A percentile compares a stretch with the other conserved stretches of the same genome.
Conservation (phyloP, 495 filamentous ascomycete genomes). For the Penicillium mononematosum region DNA sequence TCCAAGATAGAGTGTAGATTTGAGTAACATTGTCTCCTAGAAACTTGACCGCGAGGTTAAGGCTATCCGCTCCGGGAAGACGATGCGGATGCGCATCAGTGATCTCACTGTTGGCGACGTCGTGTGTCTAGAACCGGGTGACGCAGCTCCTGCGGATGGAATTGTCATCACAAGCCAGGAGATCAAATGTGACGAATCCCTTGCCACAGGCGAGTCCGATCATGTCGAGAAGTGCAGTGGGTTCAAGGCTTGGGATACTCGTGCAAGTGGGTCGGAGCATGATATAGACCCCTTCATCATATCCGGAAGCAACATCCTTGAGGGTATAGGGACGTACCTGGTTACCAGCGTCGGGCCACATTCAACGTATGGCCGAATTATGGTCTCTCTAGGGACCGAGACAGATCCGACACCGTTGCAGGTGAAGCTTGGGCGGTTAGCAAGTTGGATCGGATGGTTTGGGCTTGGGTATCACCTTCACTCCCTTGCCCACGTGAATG, state of each 20-base stretch:
- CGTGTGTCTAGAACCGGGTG: conserved; percentile 70
- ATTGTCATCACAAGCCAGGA: conserved; percentile 61
- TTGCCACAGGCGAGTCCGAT: conserved; percentile 67
- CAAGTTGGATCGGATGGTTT: conserved; percentile 61
- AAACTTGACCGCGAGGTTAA: conserved; percentile 66
- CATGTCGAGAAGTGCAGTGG: conserved; percentile 62
- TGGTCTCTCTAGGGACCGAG: conserved; percentile 60
- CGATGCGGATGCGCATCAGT: conserved; percentile 65
- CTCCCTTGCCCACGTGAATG: conserved; percentile 24
- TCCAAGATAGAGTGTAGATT: too few species aligned
- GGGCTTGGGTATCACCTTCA: conserved; percentile 41
- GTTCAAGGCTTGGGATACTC: conserved; percentile 49
- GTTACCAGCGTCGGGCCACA: conserved; percentile 63
- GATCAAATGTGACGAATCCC: conserved; percentile 67
- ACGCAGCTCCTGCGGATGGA: conserved; percentile 64
- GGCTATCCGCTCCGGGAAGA: conserved; percentile 72
- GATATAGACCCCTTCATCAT: conserved; percentile 61
- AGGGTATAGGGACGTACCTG: conserved; percentile 63
- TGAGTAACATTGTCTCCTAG: too few species aligned
- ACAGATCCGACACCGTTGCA: conserved; percentile 65
- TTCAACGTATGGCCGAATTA: conserved; percentile 62
- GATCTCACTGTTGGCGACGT: conserved; percentile 73
- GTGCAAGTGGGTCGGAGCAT: neutral
- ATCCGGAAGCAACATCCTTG: conserved; percentile 64
- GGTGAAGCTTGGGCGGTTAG: conserved; percentile 59